Conservation (phyloP, 2,329 filamentous ascomycete genomes). For the Scopulariopsis brevicaulis region DNA sequence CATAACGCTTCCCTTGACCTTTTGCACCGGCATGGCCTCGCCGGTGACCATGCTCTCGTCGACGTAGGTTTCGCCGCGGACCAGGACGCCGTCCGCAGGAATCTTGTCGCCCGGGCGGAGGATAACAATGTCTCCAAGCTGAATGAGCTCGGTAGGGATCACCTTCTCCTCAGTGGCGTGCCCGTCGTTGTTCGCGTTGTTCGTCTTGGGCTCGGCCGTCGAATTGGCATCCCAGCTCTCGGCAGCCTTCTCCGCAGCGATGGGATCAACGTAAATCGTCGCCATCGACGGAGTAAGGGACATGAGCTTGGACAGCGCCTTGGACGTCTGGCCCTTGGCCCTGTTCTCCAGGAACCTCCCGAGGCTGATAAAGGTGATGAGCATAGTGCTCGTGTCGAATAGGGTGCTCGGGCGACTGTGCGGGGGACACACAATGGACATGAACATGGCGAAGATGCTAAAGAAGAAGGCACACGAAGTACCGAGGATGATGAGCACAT, state of each 20-base stretch:
- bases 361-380: conserved; percentile 89
- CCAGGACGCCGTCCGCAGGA: conserved; percentile 80
- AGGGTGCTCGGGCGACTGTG: conserved; percentile 77
- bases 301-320: conserved; percentile 88
- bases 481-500: conserved; percentile 86
- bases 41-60: conserved; percentile 99
- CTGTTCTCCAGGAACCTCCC: conserved; percentile 87
- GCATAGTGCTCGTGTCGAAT: conserved; percentile 97
- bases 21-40: conserved; percentile 90
- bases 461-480: conserved; percentile 96
- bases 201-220: conserved; percentile 26
- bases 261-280: conserved; percentile 89
- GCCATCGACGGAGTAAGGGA: conserved; percentile 93
- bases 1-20: conserved; percentile 65
- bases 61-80: conserved; percentile 82
- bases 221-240: conserved; percentile 52
- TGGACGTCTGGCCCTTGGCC: conserved; percentile 93
- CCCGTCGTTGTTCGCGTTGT: conserved; percentile 24
- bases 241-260: conserved; percentile 81
- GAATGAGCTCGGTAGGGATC: conserved; percentile 90
- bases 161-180: conserved; percentile 66
- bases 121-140: conserved; percentile 88
- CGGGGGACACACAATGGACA: conserved; percentile 64
- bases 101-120: conserved; percentile 94
- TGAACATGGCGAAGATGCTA: conserved; percentile 74